Evolutionary conservation across 176 grass and related monocot genomes (phyloP).

Genomic region (Elymus sibiricus): DNA sequence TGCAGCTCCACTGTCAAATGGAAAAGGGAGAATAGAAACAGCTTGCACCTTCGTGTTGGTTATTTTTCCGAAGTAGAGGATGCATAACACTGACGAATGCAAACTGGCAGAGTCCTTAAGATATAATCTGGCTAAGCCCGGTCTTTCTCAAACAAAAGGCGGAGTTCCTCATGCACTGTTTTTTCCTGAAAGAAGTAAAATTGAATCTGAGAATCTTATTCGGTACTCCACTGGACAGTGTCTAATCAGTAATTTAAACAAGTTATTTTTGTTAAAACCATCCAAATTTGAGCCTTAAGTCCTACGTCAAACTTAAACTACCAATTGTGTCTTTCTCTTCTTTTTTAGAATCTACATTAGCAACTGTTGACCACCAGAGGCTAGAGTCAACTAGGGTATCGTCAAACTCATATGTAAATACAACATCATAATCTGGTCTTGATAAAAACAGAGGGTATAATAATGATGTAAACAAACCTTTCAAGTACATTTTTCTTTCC

Average conservation of each 20-base stretch:
- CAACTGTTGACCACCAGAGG: background rate
- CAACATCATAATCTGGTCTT: background rate
- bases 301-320: background rate
- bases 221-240: background rate
- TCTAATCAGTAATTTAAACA: background rate
- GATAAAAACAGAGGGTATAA: background rate
- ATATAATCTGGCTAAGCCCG: background rate
- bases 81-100: background rate
- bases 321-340: background rate
- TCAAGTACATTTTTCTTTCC: background rate
- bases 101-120: background rate
- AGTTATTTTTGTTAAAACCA: background rate
- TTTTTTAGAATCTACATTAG: background rate
- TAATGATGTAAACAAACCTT: slow-evolving; percentile 31
- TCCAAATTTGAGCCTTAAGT: background rate
- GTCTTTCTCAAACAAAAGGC: background rate
- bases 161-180: background rate
- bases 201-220: background rate
- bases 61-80: background rate
- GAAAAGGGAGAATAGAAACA: background rate
- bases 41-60: background rate
- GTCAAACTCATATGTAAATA: background rate
- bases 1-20: slow-evolving; percentile 4
- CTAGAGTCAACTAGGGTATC: background rate
- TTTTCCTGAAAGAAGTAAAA: slow-evolving; percentile 5